Percentiles rank a stretch among this genome's conserved stretches.
These are phyloP conservation scores for Megacollybia marginata DNA, from an alignment of 768 basidiomycete genomes.

Conservation along the genomic window DNA sequence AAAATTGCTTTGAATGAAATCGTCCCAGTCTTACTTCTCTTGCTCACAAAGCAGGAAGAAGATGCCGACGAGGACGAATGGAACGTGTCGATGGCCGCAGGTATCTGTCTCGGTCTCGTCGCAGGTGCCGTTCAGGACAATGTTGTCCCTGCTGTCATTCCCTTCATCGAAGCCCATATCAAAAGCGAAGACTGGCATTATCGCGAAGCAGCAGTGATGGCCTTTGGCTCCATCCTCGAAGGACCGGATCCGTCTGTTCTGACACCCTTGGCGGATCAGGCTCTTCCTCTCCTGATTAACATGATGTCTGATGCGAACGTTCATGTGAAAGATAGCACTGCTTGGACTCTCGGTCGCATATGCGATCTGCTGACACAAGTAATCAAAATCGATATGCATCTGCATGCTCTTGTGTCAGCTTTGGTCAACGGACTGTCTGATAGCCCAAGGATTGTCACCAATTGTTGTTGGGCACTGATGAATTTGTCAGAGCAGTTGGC, in stretches of 20 bases:
- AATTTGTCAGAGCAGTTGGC: conserved; percentile 90
- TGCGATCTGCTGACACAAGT: conserved; percentile 81
- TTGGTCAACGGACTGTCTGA: conserved; percentile 77
- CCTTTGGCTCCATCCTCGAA: conserved; percentile 95
- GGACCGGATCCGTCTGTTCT: conserved; percentile 88
- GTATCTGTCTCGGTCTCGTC: conserved; percentile 82
- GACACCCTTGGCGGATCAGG: conserved; percentile 87
- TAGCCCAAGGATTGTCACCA: conserved; percentile 79
- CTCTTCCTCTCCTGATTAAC: conserved; percentile 85
- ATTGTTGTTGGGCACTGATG: conserved; percentile 96
- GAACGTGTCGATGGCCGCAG: conserved; percentile 97
- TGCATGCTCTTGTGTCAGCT: conserved; percentile 76
- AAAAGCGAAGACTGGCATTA: conserved; percentile 87
- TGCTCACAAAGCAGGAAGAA: conserved; percentile 91
- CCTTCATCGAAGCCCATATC: conserved; percentile 97
- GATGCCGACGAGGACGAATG: conserved; percentile 98
- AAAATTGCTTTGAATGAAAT: conserved; percentile 94
- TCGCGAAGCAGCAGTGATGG: conserved; percentile 97
- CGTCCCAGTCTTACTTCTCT: conserved; percentile 80
- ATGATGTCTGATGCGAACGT: conserved; percentile 87
- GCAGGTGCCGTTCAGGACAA: conserved; percentile 86
- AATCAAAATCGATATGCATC: conserved; percentile 85
- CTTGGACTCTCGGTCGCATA: conserved; percentile 95
- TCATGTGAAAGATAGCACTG: conserved; percentile 93
- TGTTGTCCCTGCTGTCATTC: conserved; percentile 89